A percentile compares a stretch with the other conserved stretches of the same genome.
These are phyloP conservation scores for Penicillium cosmopolitanum DNA, from an alignment of 495 filamentous ascomycete genomes.

Conservation along the genomic window DNA sequence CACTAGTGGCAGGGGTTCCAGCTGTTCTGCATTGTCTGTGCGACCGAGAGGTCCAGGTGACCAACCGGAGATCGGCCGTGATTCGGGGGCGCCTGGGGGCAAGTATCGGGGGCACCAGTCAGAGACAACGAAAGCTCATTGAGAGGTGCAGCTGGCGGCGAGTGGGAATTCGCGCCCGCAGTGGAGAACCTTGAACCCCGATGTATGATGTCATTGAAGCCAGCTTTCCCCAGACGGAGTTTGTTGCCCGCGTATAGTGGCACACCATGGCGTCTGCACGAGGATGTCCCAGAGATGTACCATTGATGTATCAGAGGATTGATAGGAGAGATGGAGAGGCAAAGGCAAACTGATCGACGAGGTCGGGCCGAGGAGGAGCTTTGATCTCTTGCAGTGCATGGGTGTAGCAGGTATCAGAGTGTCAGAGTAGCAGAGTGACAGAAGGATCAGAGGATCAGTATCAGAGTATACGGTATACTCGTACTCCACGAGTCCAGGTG, in stretches of 20 bases:
- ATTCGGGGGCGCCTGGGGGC: neutral
- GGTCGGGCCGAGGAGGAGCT: too few species aligned
- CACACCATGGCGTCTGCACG: neutral
- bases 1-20: too few species aligned
- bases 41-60: neutral
- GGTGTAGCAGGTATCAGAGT: too few species aligned
- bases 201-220: slow-evolving; percentile 3
- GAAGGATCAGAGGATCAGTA: too few species aligned
- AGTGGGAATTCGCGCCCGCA: neutral
- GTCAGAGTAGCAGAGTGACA: too few species aligned
- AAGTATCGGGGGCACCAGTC: neutral
- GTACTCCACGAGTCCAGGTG: too few species aligned
- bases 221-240: slow-evolving; percentile 23
- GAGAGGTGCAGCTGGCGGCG: neutral
- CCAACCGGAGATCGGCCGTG: neutral
- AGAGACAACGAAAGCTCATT: neutral
- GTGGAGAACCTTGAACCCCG: neutral
- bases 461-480: too few species aligned
- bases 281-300: neutral
- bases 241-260: neutral
- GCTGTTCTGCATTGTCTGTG: neutral
- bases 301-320: neutral
- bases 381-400: too few species aligned
- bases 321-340: neutral
- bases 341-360: neutral